A percentile compares a stretch with the other conserved stretches of the same genome.
phyloP scores from a whole-genome alignment of 2,329 filamentous ascomycete genomes.

The Xylariaceae sp. region DNA sequence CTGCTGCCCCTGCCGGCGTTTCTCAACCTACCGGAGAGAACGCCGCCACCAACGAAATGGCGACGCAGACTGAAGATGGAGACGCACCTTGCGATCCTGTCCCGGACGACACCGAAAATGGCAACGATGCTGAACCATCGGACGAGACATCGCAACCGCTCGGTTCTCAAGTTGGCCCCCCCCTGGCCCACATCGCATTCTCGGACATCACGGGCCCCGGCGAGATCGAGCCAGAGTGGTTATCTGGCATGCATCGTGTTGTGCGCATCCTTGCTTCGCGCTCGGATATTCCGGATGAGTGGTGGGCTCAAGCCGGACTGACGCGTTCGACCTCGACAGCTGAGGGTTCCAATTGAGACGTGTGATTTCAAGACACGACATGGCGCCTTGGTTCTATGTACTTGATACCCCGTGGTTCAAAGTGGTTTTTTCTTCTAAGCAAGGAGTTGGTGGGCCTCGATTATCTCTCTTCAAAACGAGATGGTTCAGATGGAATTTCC shows the following conservation, averaged over 20 bases:
- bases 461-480: no score
- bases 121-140: slow-evolving; percentile 37
- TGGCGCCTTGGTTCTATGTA: not conserved
- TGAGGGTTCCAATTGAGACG: slow-evolving; percentile 30
- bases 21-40: slow-evolving; percentile 39
- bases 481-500: no score
- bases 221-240: slow-evolving; percentile 31
- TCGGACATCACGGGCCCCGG: slow-evolving; percentile 2
- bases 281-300: slow-evolving; percentile 74
- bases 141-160: slow-evolving; percentile 10
- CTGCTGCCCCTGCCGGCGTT: slow-evolving; percentile 42
- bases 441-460: slow-evolving; percentile 2
- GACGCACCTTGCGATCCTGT: slow-evolving; percentile 48
- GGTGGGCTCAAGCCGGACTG: slow-evolving; percentile 69
- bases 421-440: not conserved
- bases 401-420: not conserved
- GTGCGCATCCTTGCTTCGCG: slow-evolving; percentile 63
- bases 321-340: slow-evolving; percentile 49
- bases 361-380: not conserved
- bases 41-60: slow-evolving; percentile 46
- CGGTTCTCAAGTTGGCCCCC: slow-evolving; percentile 20
- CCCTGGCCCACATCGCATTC: slow-evolving; percentile 40
- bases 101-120: slow-evolving; percentile 51
- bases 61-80: slow-evolving; percentile 37
- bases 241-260: slow-evolving; percentile 66